Base-by-base conservation (phyloP, 495 filamentous ascomycete species). In the Chaetomium cochliodes region DNA sequence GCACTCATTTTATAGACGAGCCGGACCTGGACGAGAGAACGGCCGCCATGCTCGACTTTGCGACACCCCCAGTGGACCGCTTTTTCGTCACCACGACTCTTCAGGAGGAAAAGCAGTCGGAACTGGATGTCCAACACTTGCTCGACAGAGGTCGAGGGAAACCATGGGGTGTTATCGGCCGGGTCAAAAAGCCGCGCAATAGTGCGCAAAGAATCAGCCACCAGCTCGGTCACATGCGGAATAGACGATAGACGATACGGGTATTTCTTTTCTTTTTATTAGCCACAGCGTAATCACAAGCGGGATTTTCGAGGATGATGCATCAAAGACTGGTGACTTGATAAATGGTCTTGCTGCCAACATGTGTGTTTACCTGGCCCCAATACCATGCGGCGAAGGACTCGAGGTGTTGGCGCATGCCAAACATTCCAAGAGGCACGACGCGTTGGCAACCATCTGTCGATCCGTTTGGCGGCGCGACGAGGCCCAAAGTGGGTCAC, bases 391-490 rank as follows among this genome's bases (percentile, higher is more conserved):
- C 33, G 33, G 33, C 33, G 8, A 37, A 37, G 33, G 1, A 37
- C 33, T 37, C 33, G 33, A 12, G 9, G 33, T 47, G 44, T 47
- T 52, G 20, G 49, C 5, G 15, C 7, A 8, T 5, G 11, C 11
- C 49, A 52, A 26, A 52, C 49, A 52, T 26, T 52, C 49, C 49
- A 23, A 26, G 49, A 52, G 47, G 23, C 49, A 25, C 49, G 49
- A 52, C 49, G 49, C 49, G 49, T 26, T 52, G 49, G 49, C 49
- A 15, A 4, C 8, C 8, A 12, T 7, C n/a, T 37, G 33, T 37
- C n/a, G n/a, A n/a, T n/a, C n/a, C n/a, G 33, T 37, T 22, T 33
- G 1, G 22, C 41, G 56, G 56, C 56, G 37, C 23, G 56, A 46
- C 18, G 28, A n/a, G 9, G n/a, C 16, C 39, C 7, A 58, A 44